Evolutionary conservation across 257 asterid genomes (phyloP), one percentile per base, ranked within the genome.

Genomic region (Salvia miltiorrhiza): DNA sequence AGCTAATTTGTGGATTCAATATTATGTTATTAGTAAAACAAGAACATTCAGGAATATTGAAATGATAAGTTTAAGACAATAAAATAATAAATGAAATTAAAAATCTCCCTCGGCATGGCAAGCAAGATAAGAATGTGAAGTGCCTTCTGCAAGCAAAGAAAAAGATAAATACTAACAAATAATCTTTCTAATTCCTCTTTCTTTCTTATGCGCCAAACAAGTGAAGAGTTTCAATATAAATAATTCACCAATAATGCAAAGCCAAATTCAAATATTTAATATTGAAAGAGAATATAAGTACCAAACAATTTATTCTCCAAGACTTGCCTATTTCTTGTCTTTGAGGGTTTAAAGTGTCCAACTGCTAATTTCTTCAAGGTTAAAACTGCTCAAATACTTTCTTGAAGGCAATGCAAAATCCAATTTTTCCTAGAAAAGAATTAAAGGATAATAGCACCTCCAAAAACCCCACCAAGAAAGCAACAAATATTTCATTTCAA

Each of bases 401-500:
- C 63, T 52, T 52, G 30, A 21, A 30, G 9, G n/a, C 50, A 53
- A 21, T 72, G 60, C 77, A 63, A 70, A 63, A 11, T 62, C 45
- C 49, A 76, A 24, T 54, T 35, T 53, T 58, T 5, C 56, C 53
- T 58, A 44, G 52, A 58, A 63, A 26, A 52, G 65, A 63, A 40
- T 48, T 48, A 60, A 63, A 71, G 69, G 62, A 71, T 62, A 43
- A 63, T 33, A 78, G 43, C 67, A 75, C 83, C 78, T 63, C 78
- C 80, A 73, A 74, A 72, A 78, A 82, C 81, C 83, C 83, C 76
- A 61, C 71, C 76, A 67, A 57, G 63, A 78, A 79, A 76, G 78
- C 65, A 69, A 76, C 73, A 45, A 24, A 65, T 26, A 47, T 33
- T 68, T 48, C 57, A 28, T 33, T 64, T 28, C 17, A 49, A 49